A percentile compares a stretch with the other conserved stretches of the same genome.
These are phyloP conservation scores for Singerocomus inundabilis DNA, from an alignment of 1,284 basidiomycete genomes.

Conservation along the genomic window DNA sequence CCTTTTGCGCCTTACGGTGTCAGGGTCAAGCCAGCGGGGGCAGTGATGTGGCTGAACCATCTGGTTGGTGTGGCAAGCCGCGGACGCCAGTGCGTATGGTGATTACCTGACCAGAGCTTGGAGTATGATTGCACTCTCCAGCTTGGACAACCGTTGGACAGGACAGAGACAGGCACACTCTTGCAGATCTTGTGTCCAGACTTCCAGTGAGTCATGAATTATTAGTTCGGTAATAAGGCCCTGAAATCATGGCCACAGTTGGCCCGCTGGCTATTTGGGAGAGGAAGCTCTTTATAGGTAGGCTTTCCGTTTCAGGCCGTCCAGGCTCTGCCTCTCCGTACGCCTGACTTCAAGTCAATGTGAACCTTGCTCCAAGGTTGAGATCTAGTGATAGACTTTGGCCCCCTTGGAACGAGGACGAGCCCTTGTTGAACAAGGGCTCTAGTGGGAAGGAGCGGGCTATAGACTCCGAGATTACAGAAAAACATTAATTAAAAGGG, in stretches of 20 bases:
- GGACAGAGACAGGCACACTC: not conserved
- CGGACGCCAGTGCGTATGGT: too few relatives aligned
- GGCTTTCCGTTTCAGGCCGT: not conserved
- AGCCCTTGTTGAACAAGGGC: not conserved
- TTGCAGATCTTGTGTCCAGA: not conserved
- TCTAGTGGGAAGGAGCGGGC: not conserved
- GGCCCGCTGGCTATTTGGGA: not conserved
- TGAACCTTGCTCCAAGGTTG: not conserved
- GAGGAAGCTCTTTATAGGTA: constrained; percentile 8
- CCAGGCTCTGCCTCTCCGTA: not conserved
- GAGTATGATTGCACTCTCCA: not conserved
- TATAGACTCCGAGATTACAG: not conserved
- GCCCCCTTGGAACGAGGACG: not conserved
- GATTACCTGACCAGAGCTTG: not conserved
- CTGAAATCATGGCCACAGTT: not conserved
- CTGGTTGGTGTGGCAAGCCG: not conserved
- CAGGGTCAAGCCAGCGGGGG: not conserved
- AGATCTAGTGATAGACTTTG: not conserved
- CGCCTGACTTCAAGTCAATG: not conserved
- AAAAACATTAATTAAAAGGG: too few relatives aligned
- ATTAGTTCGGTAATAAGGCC: too few relatives aligned
- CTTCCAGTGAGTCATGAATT: too few relatives aligned
- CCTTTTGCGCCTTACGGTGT: not conserved
- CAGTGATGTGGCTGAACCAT: not conserved
- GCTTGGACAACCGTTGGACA: not conserved